phyloP scores from a whole-genome alignment of 352 stramenopile species.

The Peronospora tabacina region DNA sequence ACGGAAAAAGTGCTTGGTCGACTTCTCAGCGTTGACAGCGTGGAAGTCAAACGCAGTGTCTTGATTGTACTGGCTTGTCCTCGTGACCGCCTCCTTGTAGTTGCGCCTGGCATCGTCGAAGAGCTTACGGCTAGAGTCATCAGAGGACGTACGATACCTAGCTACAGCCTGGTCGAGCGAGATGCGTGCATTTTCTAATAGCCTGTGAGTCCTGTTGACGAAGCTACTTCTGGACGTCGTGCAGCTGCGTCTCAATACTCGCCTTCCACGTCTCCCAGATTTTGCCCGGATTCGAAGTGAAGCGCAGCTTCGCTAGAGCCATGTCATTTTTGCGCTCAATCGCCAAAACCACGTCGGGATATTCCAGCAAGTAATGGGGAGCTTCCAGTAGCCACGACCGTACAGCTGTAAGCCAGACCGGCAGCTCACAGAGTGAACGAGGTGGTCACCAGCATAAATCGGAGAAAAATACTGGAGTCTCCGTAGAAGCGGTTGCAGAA shows the following conservation, averaged over 20 bases:
- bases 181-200: not conserved
- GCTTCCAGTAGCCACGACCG: not conserved
- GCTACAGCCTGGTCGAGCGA: not conserved
- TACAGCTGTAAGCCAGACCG: no score
- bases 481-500: not conserved
- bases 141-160: not conserved
- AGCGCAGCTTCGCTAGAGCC: not conserved
- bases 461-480: not conserved
- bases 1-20: not conserved
- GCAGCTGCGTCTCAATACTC: not conserved
- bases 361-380: not conserved
- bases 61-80: not conserved
- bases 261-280: slow-evolving; percentile 3
- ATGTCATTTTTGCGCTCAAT: not conserved
- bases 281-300: not conserved
- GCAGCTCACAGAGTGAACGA: not conserved
- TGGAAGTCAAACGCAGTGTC: slow-evolving; percentile 2
- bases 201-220: not conserved
- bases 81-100: not conserved
- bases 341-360: not conserved
- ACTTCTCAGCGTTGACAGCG: not conserved
- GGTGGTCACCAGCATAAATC: not conserved
- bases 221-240: not conserved
- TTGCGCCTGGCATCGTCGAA: not conserved
- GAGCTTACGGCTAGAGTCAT: not conserved